These are phyloP conservation scores for Plasmodium malariae DNA, from an alignment of 169 alveolate species.

Conservation along the genomic window DNA sequence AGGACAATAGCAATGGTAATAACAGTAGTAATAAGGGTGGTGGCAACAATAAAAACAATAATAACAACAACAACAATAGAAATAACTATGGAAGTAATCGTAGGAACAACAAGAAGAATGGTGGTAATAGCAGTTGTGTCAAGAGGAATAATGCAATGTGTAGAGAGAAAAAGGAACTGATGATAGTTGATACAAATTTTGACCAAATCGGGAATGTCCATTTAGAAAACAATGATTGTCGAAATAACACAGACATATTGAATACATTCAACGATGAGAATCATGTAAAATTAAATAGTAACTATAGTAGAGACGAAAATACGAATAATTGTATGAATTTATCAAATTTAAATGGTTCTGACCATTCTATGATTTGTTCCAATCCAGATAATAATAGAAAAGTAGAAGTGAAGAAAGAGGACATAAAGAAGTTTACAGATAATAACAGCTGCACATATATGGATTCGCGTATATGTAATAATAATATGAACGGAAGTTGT, in stretches of 20 bases:
- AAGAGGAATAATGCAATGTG: background rate
- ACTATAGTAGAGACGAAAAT: background rate
- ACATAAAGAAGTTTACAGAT: constrained; percentile 2
- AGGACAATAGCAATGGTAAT: background rate
- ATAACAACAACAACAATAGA: background rate
- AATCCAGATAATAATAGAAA: background rate
- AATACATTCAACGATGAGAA: constrained; percentile 5
- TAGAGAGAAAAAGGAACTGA: background rate
- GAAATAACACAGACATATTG: background rate
- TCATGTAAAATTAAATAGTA: background rate
- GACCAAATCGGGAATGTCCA: constrained; percentile 2
- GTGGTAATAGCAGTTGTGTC: background rate
- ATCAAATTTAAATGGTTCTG: constrained; percentile 5
- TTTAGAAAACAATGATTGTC: constrained; percentile 2
- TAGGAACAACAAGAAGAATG: constrained; percentile 1
- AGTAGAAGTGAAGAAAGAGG: background rate
- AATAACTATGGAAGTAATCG: background rate
- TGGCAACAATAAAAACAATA: background rate
- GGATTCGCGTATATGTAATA: constrained; percentile 8
- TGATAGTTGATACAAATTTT: background rate
- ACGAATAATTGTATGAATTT: constrained; percentile 11
- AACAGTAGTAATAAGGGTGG: background rate
- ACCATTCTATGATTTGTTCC: constrained; percentile 3
- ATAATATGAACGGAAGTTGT: background rate
- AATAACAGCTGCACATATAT: background rate